Evolutionary conservation across 495 filamentous ascomycete genomes (phyloP).

Genomic region (Aspergillus panamensis): DNA sequence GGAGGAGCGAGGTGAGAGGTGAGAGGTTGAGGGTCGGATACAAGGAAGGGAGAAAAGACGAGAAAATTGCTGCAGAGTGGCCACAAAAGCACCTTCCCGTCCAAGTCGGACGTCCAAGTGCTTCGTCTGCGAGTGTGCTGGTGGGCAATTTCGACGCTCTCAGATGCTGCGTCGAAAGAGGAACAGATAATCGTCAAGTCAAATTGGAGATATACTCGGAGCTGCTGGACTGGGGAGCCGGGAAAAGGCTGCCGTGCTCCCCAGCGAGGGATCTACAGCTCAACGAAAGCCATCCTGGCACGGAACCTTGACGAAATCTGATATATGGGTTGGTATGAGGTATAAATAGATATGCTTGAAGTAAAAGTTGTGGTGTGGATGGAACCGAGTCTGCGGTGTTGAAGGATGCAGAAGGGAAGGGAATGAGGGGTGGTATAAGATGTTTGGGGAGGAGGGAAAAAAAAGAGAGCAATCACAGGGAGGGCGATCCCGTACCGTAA

Average conservation of each 20-base stretch:
- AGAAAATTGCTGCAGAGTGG: conserved; percentile 21
- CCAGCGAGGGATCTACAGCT: conserved; percentile 91
- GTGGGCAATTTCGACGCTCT: conserved; percentile 48
- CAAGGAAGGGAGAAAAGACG: conserved; percentile 14
- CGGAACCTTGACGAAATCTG: conserved; percentile 81
- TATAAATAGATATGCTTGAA: conserved; percentile 23
- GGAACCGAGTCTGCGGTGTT: conserved; percentile 32
- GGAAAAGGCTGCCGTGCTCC: conserved; percentile 51
- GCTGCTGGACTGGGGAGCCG: conserved; percentile 75
- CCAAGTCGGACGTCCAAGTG: conserved; percentile 38
- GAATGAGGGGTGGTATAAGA: conserved; percentile 25
- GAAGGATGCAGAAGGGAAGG: conserved; percentile 15
- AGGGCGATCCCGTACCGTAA: conserved; percentile 18
- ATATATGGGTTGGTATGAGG: conserved; percentile 29
- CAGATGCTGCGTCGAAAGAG: conserved; percentile 52
- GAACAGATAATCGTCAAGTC: conserved; percentile 72
- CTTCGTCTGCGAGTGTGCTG: conserved; percentile 40
- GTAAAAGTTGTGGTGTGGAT: conserved; percentile 31
- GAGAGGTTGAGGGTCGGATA: conserved; percentile 11
- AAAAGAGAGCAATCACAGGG: conserved; percentile 25
- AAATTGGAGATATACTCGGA: conserved; percentile 67
- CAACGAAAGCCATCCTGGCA: conserved; percentile 82
- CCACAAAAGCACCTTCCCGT: conserved; percentile 41
- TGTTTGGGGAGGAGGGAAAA: conserved; percentile 31
- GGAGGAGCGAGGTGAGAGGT: conserved; percentile 13